Conservation (phyloP, 2,329 filamentous ascomycete genomes). For the Falciphora oryzae region DNA sequence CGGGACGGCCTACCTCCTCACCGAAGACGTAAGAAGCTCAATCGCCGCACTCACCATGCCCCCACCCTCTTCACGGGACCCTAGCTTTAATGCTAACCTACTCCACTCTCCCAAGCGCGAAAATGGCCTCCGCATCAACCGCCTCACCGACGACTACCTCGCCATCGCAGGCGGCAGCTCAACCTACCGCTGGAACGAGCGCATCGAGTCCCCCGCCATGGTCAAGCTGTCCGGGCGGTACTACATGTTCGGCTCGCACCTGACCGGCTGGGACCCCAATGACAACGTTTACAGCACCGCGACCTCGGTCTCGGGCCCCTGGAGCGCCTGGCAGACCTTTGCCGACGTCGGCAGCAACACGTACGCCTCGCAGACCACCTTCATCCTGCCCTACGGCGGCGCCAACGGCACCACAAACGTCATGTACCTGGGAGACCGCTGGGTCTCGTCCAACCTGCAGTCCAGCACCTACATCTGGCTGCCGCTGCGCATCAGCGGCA, state of each 20-base stretch:
- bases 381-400: slow-evolving; percentile 30
- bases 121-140: slow-evolving; percentile 19
- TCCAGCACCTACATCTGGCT: slow-evolving; percentile 59
- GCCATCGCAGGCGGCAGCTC: slow-evolving; percentile 10
- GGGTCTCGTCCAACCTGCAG: slow-evolving; percentile 45
- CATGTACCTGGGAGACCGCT: slow-evolving; percentile 53
- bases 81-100: too few relatives aligned
- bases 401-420: slow-evolving; percentile 18
- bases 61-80: not conserved
- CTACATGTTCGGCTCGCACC: slow-evolving; percentile 47
- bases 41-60: not conserved
- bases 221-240: slow-evolving; percentile 45
- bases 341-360: slow-evolving; percentile 39
- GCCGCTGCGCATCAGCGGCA: slow-evolving; percentile 49
- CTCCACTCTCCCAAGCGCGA: slow-evolving; percentile 11
- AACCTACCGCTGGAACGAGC: slow-evolving; percentile 25
- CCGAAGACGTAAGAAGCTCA: slow-evolving; percentile 48
- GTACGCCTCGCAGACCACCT: slow-evolving; percentile 46
- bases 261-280: slow-evolving; percentile 40
- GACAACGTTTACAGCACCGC: slow-evolving; percentile 44
- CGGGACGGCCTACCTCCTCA: slow-evolving; percentile 54
- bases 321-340: slow-evolving; percentile 45
- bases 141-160: slow-evolving; percentile 19
- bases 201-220: slow-evolving; percentile 46
- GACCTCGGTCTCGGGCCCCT: slow-evolving; percentile 44